These are phyloP conservation scores for Strobilomyces echinocephalus DNA, from an alignment of 768 basidiomycete species.

Conservation along the genomic window DNA sequence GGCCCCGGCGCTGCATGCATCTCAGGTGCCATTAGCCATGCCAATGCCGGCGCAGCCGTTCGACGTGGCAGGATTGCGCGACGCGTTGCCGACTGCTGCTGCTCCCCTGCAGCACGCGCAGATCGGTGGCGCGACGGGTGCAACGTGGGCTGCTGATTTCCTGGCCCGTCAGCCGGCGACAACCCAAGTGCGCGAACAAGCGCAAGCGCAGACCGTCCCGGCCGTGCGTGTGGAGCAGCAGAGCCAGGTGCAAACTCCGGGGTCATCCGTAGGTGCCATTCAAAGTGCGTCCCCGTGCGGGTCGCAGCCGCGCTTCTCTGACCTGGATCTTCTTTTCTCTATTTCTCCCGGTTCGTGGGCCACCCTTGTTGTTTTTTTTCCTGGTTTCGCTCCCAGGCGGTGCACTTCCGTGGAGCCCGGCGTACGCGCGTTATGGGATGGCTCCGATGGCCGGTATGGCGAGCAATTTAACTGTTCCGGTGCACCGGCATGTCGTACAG, in stretches of 20 bases:
- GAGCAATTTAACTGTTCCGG: constrained; percentile 13
- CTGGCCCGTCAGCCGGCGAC: constrained; percentile 29
- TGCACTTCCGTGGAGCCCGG: constrained; percentile 38
- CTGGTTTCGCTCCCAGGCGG: constrained; percentile 22
- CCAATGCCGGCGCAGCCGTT: constrained; percentile 40
- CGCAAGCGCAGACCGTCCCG: not conserved
- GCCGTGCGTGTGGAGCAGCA: constrained; percentile 13
- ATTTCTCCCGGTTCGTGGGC: not conserved
- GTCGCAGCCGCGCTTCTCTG: not conserved
- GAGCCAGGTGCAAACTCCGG: constrained; percentile 4
- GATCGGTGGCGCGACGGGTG: constrained; percentile 10
- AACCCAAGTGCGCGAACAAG: constrained; percentile 1
- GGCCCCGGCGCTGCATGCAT: constrained; percentile 26
- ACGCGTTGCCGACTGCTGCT: constrained; percentile 16
- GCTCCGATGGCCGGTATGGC: constrained; percentile 35
- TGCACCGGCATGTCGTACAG: constrained; percentile 25
- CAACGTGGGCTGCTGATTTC: constrained; percentile 66
- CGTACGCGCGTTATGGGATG: constrained; percentile 35
- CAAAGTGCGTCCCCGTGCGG: constrained; percentile 15
- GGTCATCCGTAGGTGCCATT: constrained; percentile 3
- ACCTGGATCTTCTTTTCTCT: not conserved
- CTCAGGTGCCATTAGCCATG: constrained; percentile 6
- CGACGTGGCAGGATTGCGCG: constrained; percentile 46
- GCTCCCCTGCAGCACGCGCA: constrained; percentile 14
- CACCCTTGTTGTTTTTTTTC: not conserved